A percentile compares a stretch with the other conserved stretches of the same genome.
Conservation (phyloP, 148 eudicot genomes). For the Heliamphora exappendiculata region DNA sequence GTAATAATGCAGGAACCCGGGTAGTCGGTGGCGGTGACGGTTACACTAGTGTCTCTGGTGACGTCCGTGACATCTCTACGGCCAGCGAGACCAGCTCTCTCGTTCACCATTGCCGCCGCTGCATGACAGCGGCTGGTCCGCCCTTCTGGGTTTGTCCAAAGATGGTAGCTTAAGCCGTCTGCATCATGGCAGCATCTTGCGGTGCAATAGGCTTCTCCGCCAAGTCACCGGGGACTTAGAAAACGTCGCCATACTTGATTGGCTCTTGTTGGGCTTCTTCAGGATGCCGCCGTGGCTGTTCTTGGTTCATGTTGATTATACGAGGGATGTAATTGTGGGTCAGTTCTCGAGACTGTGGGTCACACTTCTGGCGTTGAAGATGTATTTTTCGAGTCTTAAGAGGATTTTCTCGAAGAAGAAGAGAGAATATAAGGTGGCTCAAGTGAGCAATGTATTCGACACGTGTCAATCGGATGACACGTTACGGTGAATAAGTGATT, state of each 20-base stretch:
- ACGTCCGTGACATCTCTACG: slow-evolving; percentile 20
- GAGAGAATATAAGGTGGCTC: no score
- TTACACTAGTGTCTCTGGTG: slow-evolving; percentile 20
- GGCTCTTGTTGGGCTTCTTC: slow-evolving; percentile 6
- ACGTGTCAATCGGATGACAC: no score
- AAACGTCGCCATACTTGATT: slow-evolving; percentile 57
- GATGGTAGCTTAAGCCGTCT: slow-evolving; percentile 41
- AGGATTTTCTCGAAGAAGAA: no score
- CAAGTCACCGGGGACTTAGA: slow-evolving; percentile 35
- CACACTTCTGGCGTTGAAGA: no score
- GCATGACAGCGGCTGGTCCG: slow-evolving; percentile 57
- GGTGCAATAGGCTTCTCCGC: slow-evolving; percentile 40
- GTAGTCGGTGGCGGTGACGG: no score
- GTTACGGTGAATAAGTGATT: no score
- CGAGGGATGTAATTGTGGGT: no score
- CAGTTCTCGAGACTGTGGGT: no score
- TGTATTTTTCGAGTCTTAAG: no score
- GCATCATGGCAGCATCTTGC: slow-evolving; percentile 56
- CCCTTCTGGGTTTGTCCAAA: slow-evolving; percentile 42
- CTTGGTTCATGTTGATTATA: slow-evolving; percentile 30
- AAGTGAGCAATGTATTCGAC: no score
- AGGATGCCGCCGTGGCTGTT: slow-evolving; percentile 23
- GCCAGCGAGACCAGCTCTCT: slow-evolving; percentile 27
- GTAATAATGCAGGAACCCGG: no score
- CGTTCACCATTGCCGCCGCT: slow-evolving; percentile 50